Conservation (phyloP, 805 yeast genomes). For the Lachancea dasiensis region DNA sequence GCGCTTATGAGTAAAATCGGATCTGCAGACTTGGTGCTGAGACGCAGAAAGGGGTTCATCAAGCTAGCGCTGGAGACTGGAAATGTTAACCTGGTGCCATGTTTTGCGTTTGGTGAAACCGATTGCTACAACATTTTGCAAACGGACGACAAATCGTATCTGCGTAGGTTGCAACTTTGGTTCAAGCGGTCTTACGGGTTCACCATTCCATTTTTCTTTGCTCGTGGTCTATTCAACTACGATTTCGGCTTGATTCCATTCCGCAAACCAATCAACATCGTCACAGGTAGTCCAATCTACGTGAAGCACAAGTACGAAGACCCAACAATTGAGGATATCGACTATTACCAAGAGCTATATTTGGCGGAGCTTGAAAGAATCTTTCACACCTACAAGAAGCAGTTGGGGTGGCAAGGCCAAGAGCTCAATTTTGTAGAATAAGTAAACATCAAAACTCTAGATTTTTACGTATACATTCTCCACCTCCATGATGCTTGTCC, state of each 20-base stretch:
- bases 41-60: slow-evolving; percentile 81
- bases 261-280: slow-evolving; percentile 72
- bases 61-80: slow-evolving; percentile 78
- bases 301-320: slow-evolving; percentile 42
- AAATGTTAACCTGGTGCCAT: slow-evolving; percentile 76
- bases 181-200: slow-evolving; percentile 69
- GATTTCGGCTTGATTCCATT: slow-evolving; percentile 89
- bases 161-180: slow-evolving; percentile 59
- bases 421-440: slow-evolving; percentile 26
- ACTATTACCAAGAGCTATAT: slow-evolving; percentile 68
- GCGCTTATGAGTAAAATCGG: slow-evolving; percentile 62
- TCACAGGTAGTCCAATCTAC: slow-evolving; percentile 61
- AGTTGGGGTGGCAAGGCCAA: slow-evolving; percentile 33
- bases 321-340: slow-evolving; percentile 47
- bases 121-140: slow-evolving; percentile 48
- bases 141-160: slow-evolving; percentile 40
- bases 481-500: no score
- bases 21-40: slow-evolving; percentile 58
- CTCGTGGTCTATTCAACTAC: slow-evolving; percentile 86
- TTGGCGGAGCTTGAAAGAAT: slow-evolving; percentile 55
- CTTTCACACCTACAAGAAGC: slow-evolving; percentile 59
- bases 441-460: background rate
- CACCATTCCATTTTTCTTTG: slow-evolving; percentile 86
- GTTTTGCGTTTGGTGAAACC: slow-evolving; percentile 87
- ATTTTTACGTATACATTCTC: no score